Conservation (phyloP, 2,329 filamentous ascomycete species). For the Hawksworthiomyces lignivorus region DNA sequence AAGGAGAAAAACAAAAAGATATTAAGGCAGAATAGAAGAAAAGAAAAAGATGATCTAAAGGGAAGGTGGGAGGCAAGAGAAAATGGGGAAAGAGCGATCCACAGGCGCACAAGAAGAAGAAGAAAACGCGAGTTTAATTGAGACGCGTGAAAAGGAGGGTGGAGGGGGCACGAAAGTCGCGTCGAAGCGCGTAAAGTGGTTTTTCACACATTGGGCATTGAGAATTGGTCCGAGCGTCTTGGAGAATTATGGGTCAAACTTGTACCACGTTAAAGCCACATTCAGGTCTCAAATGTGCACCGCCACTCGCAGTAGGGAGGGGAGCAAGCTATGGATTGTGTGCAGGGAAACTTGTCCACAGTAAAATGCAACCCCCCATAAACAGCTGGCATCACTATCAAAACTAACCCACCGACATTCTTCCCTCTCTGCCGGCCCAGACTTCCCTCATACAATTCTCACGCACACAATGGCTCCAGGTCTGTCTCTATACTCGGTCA, state of each 20-base stretch:
- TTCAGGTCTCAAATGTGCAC: too few species aligned
- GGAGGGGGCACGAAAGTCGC: slow-evolving; percentile 14
- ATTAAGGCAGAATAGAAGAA: not conserved
- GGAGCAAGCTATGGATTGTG: too few species aligned
- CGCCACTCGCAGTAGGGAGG: too few species aligned
- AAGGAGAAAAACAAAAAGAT: too few species aligned
- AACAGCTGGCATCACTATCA: too few species aligned
- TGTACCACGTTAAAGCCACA: too few species aligned
- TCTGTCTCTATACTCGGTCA: slow-evolving; percentile 19
- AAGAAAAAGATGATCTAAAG: not conserved
- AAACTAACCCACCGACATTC: not conserved
- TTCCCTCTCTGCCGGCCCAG: not conserved
- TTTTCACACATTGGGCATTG: too few species aligned
- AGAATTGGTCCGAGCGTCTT: too few species aligned
- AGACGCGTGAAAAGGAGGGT: slow-evolving; percentile 16
- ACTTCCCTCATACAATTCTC: not conserved
- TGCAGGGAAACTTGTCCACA: too few species aligned
- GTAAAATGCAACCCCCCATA: too few species aligned
- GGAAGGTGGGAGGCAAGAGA: not conserved
- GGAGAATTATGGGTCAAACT: not conserved
- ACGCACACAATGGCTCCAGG: slow-evolving; percentile 17
- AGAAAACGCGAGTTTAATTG: slow-evolving; percentile 15
- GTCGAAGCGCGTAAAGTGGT: slow-evolving; percentile 35
- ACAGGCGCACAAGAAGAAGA: slow-evolving; percentile 5
- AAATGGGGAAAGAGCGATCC: slow-evolving; percentile 10